These are phyloP conservation scores for Rubia balearica DNA, from an alignment of 305 asterid species.

Conservation along the genomic window DNA sequence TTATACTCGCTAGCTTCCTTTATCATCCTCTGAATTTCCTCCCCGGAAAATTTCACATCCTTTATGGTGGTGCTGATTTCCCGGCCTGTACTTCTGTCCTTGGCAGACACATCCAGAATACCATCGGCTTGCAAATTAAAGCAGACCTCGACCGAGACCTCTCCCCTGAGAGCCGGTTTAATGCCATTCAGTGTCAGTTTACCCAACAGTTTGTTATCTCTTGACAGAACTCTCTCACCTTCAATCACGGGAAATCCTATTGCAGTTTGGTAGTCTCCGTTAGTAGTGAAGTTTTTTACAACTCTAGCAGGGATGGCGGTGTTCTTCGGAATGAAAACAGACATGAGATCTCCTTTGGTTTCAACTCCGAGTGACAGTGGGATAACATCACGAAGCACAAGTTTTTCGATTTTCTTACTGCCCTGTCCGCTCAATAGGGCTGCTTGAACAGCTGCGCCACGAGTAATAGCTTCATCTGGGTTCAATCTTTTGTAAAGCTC, in stretches of 20 bases:
- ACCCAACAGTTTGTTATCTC: slow-evolving; percentile 18
- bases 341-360: slow-evolving; percentile 10
- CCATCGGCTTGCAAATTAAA: slow-evolving; percentile 12
- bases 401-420: background rate
- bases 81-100: background rate
- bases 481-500: background rate
- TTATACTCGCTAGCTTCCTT: background rate
- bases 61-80: background rate
- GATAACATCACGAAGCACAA: background rate
- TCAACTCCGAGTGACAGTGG: slow-evolving; percentile 6
- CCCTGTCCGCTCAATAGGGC: background rate
- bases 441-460: background rate
- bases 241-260: slow-evolving; percentile 10
- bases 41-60: background rate
- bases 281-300: slow-evolving; percentile 9
- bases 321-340: slow-evolving; percentile 13
- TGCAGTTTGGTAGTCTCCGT: slow-evolving; percentile 9
- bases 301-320: slow-evolving; percentile 17
- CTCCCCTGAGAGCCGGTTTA: slow-evolving; percentile 16
- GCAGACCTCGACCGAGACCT: background rate
- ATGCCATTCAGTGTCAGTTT: background rate
- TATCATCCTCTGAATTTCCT: background rate
- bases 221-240: slow-evolving; percentile 20
- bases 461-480: background rate
- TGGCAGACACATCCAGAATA: slow-evolving; percentile 4